phyloP scores from a whole-genome alignment of 2,329 filamentous ascomycete species.

The Cercospora sp. region DNA sequence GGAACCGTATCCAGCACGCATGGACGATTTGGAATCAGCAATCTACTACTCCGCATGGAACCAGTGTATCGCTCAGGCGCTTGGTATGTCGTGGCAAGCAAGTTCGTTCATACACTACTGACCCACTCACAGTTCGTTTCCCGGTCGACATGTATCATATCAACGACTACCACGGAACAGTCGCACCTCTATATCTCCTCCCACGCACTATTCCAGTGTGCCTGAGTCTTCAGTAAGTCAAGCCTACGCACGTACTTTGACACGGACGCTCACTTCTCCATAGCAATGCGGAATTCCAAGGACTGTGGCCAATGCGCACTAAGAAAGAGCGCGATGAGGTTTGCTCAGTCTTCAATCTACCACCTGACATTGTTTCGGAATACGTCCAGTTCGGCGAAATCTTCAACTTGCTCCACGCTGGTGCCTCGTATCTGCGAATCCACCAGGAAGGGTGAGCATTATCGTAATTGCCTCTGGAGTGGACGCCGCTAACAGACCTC shows the following conservation, averaged over 20 bases:
- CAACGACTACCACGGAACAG: slow-evolving; percentile 63
- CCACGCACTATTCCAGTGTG: slow-evolving; percentile 61
- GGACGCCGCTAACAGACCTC: neutral
- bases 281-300: slow-evolving; percentile 65
- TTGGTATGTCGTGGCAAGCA: slow-evolving; percentile 40
- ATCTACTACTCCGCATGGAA: slow-evolving; percentile 70
- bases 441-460: slow-evolving; percentile 56
- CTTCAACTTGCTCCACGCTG: slow-evolving; percentile 66
- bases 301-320: slow-evolving; percentile 65
- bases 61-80: slow-evolving; percentile 62
- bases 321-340: slow-evolving; percentile 61
- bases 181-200: slow-evolving; percentile 63
- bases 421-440: slow-evolving; percentile 61
- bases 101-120: neutral
- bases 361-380: slow-evolving; percentile 54
- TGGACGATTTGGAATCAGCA: slow-evolving; percentile 66
- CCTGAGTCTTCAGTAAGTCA: slow-evolving; percentile 55
- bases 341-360: slow-evolving; percentile 62
- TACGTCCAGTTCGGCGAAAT: slow-evolving; percentile 68
- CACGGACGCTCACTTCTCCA: neutral
- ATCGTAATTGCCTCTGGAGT: neutral
- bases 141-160: slow-evolving; percentile 61
- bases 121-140: slow-evolving; percentile 1
- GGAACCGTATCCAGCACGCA: slow-evolving; percentile 64
- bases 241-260: neutral